Evolutionary conservation across 371 early-diverging fungal species (phyloP).

Genomic region (Rhizomucor miehei): DNA sequence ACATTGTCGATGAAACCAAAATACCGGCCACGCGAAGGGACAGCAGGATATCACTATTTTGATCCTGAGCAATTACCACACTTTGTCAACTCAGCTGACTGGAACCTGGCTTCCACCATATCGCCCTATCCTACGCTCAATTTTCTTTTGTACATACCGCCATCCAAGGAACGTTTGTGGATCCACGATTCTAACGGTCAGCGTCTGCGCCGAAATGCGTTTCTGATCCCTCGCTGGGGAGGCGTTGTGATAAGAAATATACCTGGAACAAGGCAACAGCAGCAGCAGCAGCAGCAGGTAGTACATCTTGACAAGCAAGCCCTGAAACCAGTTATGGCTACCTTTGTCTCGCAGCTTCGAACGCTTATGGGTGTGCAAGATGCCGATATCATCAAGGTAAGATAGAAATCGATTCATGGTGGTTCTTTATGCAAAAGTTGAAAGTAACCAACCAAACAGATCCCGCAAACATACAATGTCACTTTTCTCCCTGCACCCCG

Average conservation of each 20-base stretch:
- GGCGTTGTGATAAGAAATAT: slow-evolving; percentile 79
- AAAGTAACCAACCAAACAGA: neutral
- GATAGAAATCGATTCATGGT: neutral
- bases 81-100: slow-evolving; percentile 89
- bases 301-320: slow-evolving; percentile 42
- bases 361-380: slow-evolving; percentile 75
- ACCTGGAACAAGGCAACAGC: slow-evolving; percentile 5
- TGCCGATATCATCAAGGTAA: slow-evolving; percentile 8
- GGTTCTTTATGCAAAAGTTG: neutral
- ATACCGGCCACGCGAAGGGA: slow-evolving; percentile 28
- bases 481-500: slow-evolving; percentile 17
- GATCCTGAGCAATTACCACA: slow-evolving; percentile 63
- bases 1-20: slow-evolving; percentile 64
- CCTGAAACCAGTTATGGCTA: slow-evolving; percentile 69
- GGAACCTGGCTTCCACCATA: slow-evolving; percentile 88
- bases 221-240: slow-evolving; percentile 92
- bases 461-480: slow-evolving; percentile 7
- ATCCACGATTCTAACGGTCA: slow-evolving; percentile 57
- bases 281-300: neutral
- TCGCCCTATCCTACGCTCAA: slow-evolving; percentile 80
- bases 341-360: slow-evolving; percentile 80
- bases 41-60: slow-evolving; percentile 46
- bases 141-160: slow-evolving; percentile 84
- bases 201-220: slow-evolving; percentile 66
- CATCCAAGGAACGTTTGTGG: slow-evolving; percentile 54